A percentile compares a stretch with the other conserved stretches of the same genome.
Evolutionary conservation across 768 basidiomycete genomes (phyloP).

Genomic region (Gymnopilus junonius): DNA sequence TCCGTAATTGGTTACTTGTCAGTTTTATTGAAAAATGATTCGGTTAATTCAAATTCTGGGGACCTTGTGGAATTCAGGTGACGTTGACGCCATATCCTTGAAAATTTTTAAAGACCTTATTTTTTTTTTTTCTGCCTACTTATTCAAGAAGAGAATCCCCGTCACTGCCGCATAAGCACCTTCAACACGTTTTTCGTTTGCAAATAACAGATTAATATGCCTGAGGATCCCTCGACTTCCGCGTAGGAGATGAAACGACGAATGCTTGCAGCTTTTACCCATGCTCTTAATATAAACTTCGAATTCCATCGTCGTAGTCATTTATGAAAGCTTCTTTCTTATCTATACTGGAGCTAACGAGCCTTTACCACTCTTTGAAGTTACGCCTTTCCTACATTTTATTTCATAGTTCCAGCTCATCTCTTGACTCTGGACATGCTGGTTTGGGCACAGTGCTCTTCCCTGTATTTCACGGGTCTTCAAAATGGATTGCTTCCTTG

Average conservation of each 20-base stretch:
- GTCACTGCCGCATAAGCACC: not conserved
- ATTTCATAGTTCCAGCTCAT: not conserved
- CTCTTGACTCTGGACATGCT: not conserved
- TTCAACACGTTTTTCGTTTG: not conserved
- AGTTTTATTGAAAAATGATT: no score
- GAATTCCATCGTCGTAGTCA: not conserved
- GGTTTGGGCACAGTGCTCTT: not conserved
- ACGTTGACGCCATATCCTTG: not conserved
- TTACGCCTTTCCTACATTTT: not conserved
- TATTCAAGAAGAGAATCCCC: not conserved
- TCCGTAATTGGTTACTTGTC: not conserved
- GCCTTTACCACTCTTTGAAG: no score
- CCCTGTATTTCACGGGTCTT: no score
- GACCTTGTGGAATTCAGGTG: no score
- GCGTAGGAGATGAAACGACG: not conserved
- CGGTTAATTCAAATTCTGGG: no score
- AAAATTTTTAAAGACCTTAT: not conserved
- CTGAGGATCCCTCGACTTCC: not conserved
- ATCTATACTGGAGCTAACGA: not conserved
- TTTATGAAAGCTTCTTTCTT: not conserved
- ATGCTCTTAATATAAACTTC: not conserved
- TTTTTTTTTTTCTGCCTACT: not conserved
- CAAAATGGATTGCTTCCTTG: not conserved
- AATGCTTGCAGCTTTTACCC: not conserved
- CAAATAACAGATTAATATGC: not conserved